phyloP scores from a whole-genome alignment of 2,329 filamentous ascomycete species.

The Fusarium napiforme region DNA sequence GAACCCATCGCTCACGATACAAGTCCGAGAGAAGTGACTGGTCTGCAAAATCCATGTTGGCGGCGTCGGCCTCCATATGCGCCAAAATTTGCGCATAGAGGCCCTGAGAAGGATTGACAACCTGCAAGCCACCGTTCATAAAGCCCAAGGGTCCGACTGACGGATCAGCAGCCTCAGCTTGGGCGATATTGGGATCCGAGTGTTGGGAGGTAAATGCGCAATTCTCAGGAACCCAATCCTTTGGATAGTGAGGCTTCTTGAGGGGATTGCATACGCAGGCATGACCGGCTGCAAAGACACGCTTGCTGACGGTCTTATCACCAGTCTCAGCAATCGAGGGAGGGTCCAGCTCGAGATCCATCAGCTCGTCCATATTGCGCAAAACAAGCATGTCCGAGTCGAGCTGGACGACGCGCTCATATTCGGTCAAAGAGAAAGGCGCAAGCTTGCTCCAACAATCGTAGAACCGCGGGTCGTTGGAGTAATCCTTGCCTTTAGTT shows the following conservation, averaged over 20 bases:
- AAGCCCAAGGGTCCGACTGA: slow-evolving; percentile 59
- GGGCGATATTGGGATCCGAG: slow-evolving; percentile 57
- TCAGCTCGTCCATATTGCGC: slow-evolving; percentile 91
- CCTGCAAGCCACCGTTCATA: slow-evolving; percentile 63
- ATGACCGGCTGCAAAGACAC: slow-evolving; percentile 84
- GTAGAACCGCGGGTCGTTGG: slow-evolving; percentile 84
- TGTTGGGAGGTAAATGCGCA: slow-evolving; percentile 70
- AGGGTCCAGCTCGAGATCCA: slow-evolving; percentile 80
- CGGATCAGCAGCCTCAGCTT: slow-evolving; percentile 58
- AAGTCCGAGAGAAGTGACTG: slow-evolving; percentile 67
- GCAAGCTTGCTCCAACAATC: slow-evolving; percentile 91
- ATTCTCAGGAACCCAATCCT: slow-evolving; percentile 69
- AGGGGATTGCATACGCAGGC: slow-evolving; percentile 89
- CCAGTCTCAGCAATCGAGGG: slow-evolving; percentile 39
- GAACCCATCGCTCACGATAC: slow-evolving; percentile 66
- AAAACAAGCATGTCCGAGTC: slow-evolving; percentile 89
- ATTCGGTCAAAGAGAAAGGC: slow-evolving; percentile 80
- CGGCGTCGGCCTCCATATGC: slow-evolving; percentile 60
- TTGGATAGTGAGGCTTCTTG: slow-evolving; percentile 80
- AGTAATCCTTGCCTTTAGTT: slow-evolving; percentile 72
- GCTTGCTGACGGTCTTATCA: slow-evolving; percentile 52
- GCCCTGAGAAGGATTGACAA: slow-evolving; percentile 62
- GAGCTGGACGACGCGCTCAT: slow-evolving; percentile 82
- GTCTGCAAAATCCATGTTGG: slow-evolving; percentile 67
- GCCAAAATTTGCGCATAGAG: slow-evolving; percentile 63